These are phyloP conservation scores for Diaporthe amygdali DNA, from an alignment of 2,329 filamentous ascomycete species.

Conservation along the genomic window DNA sequence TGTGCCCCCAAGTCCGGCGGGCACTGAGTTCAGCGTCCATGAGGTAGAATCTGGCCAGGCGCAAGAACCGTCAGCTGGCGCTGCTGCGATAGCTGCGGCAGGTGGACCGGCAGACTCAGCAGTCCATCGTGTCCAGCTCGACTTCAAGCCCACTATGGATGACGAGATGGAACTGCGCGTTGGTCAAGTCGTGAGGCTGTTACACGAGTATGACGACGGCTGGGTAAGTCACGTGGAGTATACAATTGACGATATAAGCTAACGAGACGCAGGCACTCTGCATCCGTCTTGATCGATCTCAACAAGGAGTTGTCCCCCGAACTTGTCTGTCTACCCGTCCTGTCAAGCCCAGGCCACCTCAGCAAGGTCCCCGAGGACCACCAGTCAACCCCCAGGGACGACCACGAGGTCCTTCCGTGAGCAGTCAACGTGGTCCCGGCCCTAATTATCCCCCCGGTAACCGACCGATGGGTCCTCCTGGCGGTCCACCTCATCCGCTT, in stretches of 20 bases:
- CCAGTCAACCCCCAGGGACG: constrained; percentile 53
- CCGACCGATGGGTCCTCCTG: constrained; percentile 46
- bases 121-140: constrained; percentile 91
- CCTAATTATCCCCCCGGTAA: constrained; percentile 40
- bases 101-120: constrained; percentile 64
- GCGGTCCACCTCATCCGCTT: constrained; percentile 36
- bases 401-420: constrained; percentile 39
- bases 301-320: constrained; percentile 91
- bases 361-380: constrained; percentile 54
- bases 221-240: constrained; percentile 71
- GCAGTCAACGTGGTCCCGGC: constrained; percentile 46
- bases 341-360: constrained; percentile 78
- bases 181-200: constrained; percentile 83
- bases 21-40: constrained; percentile 64
- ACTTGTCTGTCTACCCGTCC: constrained; percentile 92
- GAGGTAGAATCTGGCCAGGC: constrained; percentile 49
- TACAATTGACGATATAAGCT: not conserved
- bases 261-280: constrained; percentile 73
- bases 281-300: constrained; percentile 85
- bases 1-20: constrained; percentile 63
- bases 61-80: constrained; percentile 55
- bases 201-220: constrained; percentile 97
- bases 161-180: constrained; percentile 85
- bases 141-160: constrained; percentile 90
- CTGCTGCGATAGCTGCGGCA: constrained; percentile 66